These are phyloP conservation scores for Nicotiana tomentosiformis DNA, from an alignment of 257 asterid genomes.

Conservation along the genomic window DNA sequence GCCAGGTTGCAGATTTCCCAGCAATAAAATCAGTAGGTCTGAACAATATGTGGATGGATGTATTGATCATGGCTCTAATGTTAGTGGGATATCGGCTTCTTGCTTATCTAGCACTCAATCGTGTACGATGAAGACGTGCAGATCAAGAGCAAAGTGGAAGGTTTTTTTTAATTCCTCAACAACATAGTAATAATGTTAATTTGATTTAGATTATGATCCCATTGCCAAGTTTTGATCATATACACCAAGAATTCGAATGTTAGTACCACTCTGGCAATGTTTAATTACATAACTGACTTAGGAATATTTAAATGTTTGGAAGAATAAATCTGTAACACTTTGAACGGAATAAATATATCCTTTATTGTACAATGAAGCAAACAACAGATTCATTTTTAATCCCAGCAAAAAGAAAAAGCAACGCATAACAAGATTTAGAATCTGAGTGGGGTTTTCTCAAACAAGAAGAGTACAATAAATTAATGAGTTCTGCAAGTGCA, in stretches of 20 bases:
- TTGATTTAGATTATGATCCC: background rate
- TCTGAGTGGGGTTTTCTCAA: constrained; percentile 34
- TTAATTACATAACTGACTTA: constrained; percentile 20
- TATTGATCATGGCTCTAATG: constrained; percentile 65
- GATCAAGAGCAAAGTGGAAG: constrained; percentile 2
- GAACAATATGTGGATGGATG: constrained; percentile 64
- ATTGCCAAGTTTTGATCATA: constrained; percentile 35
- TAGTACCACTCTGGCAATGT: constrained; percentile 37
- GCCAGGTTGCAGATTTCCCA: constrained; percentile 82
- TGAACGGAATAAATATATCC: constrained; percentile 11
- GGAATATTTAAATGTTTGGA: constrained; percentile 11
- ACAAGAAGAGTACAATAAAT: constrained; percentile 22
- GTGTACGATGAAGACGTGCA: constrained; percentile 43
- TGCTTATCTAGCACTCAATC: constrained; percentile 78
- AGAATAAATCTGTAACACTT: constrained; percentile 9
- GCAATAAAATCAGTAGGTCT: constrained; percentile 72
- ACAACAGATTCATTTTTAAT: background rate
- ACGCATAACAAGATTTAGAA: constrained; percentile 15
- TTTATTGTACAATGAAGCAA: constrained; percentile 4
- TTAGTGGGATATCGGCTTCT: constrained; percentile 68
- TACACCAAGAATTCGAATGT: constrained; percentile 20
- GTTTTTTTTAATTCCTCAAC: background rate
- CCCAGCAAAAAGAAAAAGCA: background rate
- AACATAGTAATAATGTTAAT: constrained; percentile 10
- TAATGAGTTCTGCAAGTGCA: constrained; percentile 28